These are phyloP conservation scores for Xylariomycetidae sp. DNA, from an alignment of 2,329 filamentous ascomycete species.

Conservation along the genomic window DNA sequence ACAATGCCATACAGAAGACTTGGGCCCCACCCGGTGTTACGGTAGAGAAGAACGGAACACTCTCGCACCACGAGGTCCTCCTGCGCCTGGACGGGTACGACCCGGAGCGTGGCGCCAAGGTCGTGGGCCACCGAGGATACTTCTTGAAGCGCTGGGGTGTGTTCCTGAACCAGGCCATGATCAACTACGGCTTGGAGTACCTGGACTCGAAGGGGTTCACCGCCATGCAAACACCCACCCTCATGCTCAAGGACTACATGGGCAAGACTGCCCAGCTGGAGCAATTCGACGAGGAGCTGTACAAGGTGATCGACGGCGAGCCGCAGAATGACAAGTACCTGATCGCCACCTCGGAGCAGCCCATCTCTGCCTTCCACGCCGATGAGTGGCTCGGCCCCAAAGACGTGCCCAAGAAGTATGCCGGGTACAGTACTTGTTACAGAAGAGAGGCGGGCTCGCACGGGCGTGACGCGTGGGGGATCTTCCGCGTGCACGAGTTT, in stretches of 20 bases:
- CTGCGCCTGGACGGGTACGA: constrained; percentile 87
- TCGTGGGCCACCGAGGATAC: constrained; percentile 92
- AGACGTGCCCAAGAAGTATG: constrained; percentile 87
- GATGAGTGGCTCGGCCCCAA: constrained; percentile 86
- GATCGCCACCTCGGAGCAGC: constrained; percentile 85
- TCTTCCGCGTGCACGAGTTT: constrained; percentile 97
- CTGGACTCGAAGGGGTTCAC: constrained; percentile 76
- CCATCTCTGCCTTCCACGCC: constrained; percentile 86
- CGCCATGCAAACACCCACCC: constrained; percentile 80
- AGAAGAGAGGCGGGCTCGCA: constrained; percentile 91
- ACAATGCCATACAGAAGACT: constrained; percentile 71
- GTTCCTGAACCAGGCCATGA: constrained; percentile 84
- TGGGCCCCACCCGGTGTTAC: constrained; percentile 76
- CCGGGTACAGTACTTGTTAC: constrained; percentile 93
- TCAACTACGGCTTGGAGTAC: constrained; percentile 94
- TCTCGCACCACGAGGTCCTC: constrained; percentile 95
- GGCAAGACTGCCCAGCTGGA: constrained; percentile 96
- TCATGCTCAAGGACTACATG: constrained; percentile 96
- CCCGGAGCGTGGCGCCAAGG: constrained; percentile 85
- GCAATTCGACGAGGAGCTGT: constrained; percentile 96
- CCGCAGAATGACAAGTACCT: constrained; percentile 81
- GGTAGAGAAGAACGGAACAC: constrained; percentile 66
- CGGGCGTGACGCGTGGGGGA: constrained; percentile 92
- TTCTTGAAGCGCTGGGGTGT: constrained; percentile 87
- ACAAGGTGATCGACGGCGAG: constrained; percentile 90